Percentiles rank a stretch among this genome's conserved stretches.
These are phyloP conservation scores for Clavariopsis aquatica DNA, from an alignment of 495 filamentous ascomycete species.

Conservation along the genomic window DNA sequence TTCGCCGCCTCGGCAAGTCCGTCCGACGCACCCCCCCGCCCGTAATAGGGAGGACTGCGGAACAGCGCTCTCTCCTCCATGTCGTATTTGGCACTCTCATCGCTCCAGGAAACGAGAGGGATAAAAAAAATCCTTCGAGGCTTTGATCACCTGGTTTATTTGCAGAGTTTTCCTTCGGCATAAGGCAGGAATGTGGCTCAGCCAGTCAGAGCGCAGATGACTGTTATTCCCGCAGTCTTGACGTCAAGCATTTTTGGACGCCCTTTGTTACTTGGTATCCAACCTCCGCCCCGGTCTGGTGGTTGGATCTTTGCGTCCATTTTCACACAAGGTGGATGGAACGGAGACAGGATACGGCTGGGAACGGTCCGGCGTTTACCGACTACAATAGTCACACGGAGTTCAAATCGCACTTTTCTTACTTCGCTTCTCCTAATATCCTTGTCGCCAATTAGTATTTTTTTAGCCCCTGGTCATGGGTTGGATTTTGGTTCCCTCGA, in stretches of 20 bases:
- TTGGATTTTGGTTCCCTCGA: not conserved
- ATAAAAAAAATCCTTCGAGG: constrained; percentile 1
- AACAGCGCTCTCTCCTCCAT: not conserved
- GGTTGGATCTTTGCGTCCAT: too few species aligned
- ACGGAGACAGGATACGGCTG: not conserved
- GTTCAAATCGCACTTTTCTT: not conserved
- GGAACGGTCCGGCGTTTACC: constrained; percentile 7
- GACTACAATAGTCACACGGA: constrained; percentile 4
- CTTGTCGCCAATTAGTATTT: not conserved
- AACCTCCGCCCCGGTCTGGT: too few species aligned
- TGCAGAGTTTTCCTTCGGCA: constrained; percentile 8
- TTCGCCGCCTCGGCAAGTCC: constrained; percentile 1
- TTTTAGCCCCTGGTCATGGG: not conserved
- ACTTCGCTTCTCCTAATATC: constrained; percentile 6
- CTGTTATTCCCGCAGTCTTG: constrained; percentile 1
- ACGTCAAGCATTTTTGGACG: not conserved
- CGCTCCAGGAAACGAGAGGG: not conserved
- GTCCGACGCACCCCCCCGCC: not conserved
- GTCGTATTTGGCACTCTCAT: not conserved
- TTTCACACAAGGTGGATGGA: too few species aligned
- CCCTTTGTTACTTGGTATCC: not conserved
- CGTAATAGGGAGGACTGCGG: not conserved
- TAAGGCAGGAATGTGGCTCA: not conserved
- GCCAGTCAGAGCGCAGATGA: constrained; percentile 1
- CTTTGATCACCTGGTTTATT: not conserved